Evolutionary conservation across 1,139 yeast genomes (phyloP), one percentile per base, ranked within the genome.

Genomic region (Yamadazyma triangularis): DNA sequence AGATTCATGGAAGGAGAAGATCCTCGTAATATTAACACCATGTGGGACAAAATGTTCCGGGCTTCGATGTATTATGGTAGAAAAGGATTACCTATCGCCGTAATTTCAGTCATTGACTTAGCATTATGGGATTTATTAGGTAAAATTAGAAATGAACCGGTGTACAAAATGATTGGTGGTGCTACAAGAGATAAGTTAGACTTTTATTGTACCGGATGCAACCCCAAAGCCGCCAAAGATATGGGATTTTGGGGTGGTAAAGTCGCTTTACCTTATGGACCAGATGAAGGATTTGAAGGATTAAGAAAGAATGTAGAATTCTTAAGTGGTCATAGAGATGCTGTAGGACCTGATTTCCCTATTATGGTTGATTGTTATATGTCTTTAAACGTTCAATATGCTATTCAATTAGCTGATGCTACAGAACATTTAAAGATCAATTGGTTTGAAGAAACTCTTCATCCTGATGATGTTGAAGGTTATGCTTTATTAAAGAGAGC

Each of bases 241-340:
- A 61, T 62, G 63, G 73, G 74, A 15, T 69, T 66, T 55, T 65
- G 70, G 66, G 73, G 72, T 39, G 74, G 72, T 28, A 66, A 68
- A 42, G 74, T 68, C 27, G 70, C 74, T 2, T 55, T 68, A 30
- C 74, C 74, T 24, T 64, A 55, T 37, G 70, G 73, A 9, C 73
- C 74, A n/a, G 71, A 61, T 41, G 73, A 67, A 42, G 73, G 73
- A 8, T 64, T 57, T 40, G 58, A 43, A 33, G 73, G 74, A 12
- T 50, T 68, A 28, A 48, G 50, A 35, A 66, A 65, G 48, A 68
- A 68, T 35, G 67, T 68, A 33, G 70, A 61, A 36, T 68, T 67
- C 44, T 52, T 68, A 30, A 51, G 50, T 16, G 56, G 61, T 30
- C 73, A 68, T 43, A 55, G 74, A 30, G 54, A 64, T 29, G 36